Evolutionary conservation across 257 asterid genomes (phyloP).

Genomic region (Capsicum rhomboideum): DNA sequence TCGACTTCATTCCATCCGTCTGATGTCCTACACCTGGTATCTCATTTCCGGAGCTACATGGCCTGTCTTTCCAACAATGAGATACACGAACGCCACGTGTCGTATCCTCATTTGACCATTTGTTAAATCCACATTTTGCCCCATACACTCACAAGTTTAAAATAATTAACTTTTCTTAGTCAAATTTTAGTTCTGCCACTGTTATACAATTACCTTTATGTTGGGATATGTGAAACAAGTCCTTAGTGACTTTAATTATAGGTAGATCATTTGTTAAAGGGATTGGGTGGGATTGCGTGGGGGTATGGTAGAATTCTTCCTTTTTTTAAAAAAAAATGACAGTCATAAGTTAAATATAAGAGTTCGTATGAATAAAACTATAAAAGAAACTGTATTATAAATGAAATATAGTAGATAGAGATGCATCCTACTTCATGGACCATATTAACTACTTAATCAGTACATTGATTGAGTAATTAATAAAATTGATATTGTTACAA

Average conservation of each 20-base stretch:
- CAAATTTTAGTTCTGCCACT: background rate
- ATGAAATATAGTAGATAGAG: background rate
- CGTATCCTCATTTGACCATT: too few relatives aligned
- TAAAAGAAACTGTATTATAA: background rate
- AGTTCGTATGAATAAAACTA: background rate
- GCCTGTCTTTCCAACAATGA: too few relatives aligned
- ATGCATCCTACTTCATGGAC: background rate
- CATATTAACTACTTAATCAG: slow-evolving; percentile 2
- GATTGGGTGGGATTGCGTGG: background rate
- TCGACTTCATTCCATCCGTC: too few relatives aligned
- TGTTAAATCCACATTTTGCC: background rate
- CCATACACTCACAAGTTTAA: background rate
- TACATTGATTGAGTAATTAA: background rate
- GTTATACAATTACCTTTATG: background rate
- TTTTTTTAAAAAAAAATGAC: too few relatives aligned
- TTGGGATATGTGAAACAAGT: background rate
- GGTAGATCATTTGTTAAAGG: background rate
- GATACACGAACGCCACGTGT: too few relatives aligned
- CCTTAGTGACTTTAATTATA: background rate
- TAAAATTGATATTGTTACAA: background rate
- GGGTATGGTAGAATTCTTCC: background rate
- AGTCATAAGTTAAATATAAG: background rate
- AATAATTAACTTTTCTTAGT: too few relatives aligned
- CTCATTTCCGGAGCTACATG: too few relatives aligned
- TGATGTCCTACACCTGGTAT: too few relatives aligned